phyloP scores from a whole-genome alignment of 2,329 filamentous ascomycete genomes.

The Arthroderma uncinatum region DNA sequence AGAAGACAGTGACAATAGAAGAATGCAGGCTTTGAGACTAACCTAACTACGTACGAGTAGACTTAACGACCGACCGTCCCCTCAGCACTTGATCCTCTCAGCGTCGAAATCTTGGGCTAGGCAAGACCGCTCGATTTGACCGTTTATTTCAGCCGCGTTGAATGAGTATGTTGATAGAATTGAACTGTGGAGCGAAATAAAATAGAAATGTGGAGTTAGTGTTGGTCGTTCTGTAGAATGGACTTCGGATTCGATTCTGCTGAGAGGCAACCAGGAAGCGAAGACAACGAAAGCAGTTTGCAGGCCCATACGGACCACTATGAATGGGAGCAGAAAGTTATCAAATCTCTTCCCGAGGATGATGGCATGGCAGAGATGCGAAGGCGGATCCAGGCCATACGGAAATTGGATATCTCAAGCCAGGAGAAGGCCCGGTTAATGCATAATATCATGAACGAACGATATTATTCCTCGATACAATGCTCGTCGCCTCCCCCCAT shows the following conservation, averaged over 20 bases:
- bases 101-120: background rate
- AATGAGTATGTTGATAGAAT: background rate
- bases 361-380: slow-evolving; percentile 64
- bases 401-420: slow-evolving; percentile 47
- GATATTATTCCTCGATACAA: slow-evolving; percentile 44
- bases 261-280: background rate
- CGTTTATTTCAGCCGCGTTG: background rate
- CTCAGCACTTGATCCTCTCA: background rate
- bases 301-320: background rate
- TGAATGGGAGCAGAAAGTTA: background rate
- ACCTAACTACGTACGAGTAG: background rate
- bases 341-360: slow-evolving; percentile 53
- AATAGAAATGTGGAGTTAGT: background rate
- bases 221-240: background rate
- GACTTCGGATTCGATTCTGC: background rate
- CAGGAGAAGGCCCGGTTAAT: slow-evolving; percentile 60
- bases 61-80: too few species aligned
- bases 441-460: slow-evolving; percentile 59
- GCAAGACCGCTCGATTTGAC: background rate
- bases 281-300: background rate
- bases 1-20: background rate
- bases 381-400: slow-evolving; percentile 57
- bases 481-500: background rate
- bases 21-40: too few species aligned
- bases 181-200: background rate